Evolutionary conservation across 2,329 filamentous ascomycete genomes (phyloP), one percentile per base, ranked within the genome.

Genomic region (Pseudomassariella vexata): DNA sequence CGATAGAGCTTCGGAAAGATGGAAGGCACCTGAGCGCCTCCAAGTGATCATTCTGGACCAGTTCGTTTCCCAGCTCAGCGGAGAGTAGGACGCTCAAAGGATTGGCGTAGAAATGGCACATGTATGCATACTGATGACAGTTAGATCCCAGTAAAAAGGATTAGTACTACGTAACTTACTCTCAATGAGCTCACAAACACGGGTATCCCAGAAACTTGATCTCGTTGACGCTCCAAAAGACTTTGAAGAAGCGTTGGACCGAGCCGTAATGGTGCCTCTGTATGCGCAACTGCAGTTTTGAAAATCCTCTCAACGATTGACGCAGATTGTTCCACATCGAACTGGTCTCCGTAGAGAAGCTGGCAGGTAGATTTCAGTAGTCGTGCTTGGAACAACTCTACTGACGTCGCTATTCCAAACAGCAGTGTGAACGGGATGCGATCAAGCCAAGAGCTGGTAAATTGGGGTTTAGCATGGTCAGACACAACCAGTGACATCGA

Each of bases 31-130:
- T 74, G 6, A 85, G 56, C 9, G 81, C 79, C 43, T 85, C 75
- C 6, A 82, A 55, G 42, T 85, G 80, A 38, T 82, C 73, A 2
- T 60, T 47, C 30, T 81, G 68, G 1, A 85, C 41, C 2, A 63
- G 34, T 10, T 51, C 41, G 11, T 49, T 36, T 6, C 54, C 42
- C 26, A 47, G 41, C n/a, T 52, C 48, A 15, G 47, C 43, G 3
- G 60, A 59, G 8, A 79, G 56, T 20, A 90, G 67, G 4, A 86
- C 55, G 39, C 79, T 85, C 4, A 88, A 63, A 1, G 82, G 76
- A 45, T 88, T 90, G 23, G 82, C 82, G 46, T 86, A 90, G 49
- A 85, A 90, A 52, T 88, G 83, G 36, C 81, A 85, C 85, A 94
- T 89, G 50, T 88, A 87, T 1, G 81, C 77, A 57, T 90, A 92